Base-by-base conservation (phyloP, 2,329 filamentous ascomycete genomes). In the Alternaria hordeiaustralica region DNA sequence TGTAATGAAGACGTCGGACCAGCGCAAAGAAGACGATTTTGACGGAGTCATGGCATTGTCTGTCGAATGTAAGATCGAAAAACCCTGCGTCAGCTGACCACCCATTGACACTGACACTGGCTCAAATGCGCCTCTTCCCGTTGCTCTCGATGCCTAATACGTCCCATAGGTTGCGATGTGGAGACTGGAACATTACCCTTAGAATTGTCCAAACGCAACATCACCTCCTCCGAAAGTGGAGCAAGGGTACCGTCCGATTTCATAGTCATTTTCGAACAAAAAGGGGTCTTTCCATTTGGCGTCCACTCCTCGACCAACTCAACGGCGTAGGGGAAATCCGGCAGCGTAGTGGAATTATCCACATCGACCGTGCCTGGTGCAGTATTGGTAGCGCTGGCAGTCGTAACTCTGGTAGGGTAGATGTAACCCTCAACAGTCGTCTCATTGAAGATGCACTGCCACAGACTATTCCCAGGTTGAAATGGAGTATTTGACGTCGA, bases 361-460 rank as follows among this genome's bases (percentile, higher is more conserved):
- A 47, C 15, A 15, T 49, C 65, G 23, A 3, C 46, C 12, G 25
- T 57, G 3, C 30, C 12, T 21, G 41, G 23, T 10, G 41, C 50
- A 28, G 44, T 46, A 13, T 6, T 55, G 11, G 54, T 26, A 30
- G 36, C 54, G 2, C 20, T 25, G 13, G 41, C 15, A 7, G 30
- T 56, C 1, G 64, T 58, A 13, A 55, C 50, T 36, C 63, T 58
- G 6, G 54, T 46, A 10, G 64, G 46, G 23, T 73, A 73, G 9
- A 77, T 64, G 25, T 69, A 70, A 1, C 74, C 75, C 26, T 78
- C 72, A 6, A 78, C 33, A 1, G 58, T 33, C 2, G 74, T 75
- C 9, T 74, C 63, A 41, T 75, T 72, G 61, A 77, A 78, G 4
- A 55, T 62, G 46, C 75, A 78, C 4, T 67, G 67, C 75, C 75